Percentiles rank a stretch among this genome's conserved stretches.
phyloP scores from a whole-genome alignment of 2,329 filamentous ascomycete species.

The Trichoderma semiorbis region DNA sequence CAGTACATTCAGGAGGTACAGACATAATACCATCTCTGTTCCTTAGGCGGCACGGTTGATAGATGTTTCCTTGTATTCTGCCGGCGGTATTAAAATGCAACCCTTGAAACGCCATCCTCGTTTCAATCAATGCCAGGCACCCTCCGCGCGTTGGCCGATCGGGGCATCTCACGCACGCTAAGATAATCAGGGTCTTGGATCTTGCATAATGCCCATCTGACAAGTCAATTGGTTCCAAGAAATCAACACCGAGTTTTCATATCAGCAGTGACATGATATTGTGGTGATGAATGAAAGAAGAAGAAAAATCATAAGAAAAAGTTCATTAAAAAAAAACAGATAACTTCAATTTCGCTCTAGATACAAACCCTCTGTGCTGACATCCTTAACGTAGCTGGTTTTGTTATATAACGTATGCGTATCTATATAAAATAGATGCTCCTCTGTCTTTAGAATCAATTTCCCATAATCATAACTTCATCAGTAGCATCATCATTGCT shows the following conservation, averaged over 20 bases:
- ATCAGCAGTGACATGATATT: not conserved
- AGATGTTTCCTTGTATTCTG: not conserved
- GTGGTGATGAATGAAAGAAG: not conserved
- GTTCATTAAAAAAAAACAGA: too few species aligned
- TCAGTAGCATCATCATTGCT: not conserved
- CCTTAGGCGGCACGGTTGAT: not conserved
- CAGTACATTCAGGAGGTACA: not conserved
- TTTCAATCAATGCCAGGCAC: conserved; percentile 10
- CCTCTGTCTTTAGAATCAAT: not conserved
- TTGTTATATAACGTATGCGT: not conserved
- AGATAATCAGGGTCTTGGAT: not conserved
- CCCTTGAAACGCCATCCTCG: conserved; percentile 9
- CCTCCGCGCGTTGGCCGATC: not conserved
- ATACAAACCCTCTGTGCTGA: not conserved
- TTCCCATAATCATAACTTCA: not conserved
- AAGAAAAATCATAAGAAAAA: too few species aligned
- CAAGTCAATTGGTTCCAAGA: not conserved
- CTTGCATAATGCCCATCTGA: conserved; percentile 3
- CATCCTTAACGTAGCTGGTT: not conserved
- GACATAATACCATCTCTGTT: not conserved
- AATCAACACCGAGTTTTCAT: not conserved
- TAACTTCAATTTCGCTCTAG: too few species aligned
- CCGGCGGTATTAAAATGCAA: not conserved
- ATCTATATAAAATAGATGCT: not conserved
- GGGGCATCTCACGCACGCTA: not conserved